A percentile compares a stretch with the other conserved stretches of the same genome.
Conservation (phyloP, 192 early-diverging fungal species). For the Ambispora gerdemannii region DNA sequence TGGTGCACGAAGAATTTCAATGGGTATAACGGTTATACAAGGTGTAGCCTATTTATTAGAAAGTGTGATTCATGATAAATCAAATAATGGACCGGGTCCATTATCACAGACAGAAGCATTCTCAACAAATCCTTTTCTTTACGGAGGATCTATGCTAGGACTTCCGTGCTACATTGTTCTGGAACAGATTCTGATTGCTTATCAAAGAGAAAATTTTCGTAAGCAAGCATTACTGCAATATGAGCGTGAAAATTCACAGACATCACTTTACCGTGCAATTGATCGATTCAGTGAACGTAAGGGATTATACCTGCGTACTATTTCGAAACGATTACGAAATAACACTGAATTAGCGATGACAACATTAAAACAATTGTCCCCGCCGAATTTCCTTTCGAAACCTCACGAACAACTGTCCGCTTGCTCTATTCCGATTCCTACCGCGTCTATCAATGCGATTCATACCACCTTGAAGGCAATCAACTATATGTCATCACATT, state of each 20-base stretch:
- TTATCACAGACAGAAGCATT: neutral
- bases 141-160: neutral
- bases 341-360: constrained; percentile 45
- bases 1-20: neutral
- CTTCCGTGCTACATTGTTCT: neutral
- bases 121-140: neutral
- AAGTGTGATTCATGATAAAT: neutral
- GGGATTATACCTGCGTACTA: neutral
- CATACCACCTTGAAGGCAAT: constrained; percentile 53
- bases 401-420: constrained; percentile 53
- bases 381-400: constrained; percentile 39
- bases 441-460: constrained; percentile 50
- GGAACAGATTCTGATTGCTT: constrained; percentile 12
- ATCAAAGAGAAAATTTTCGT: constrained; percentile 17
- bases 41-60: neutral
- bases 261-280: constrained; percentile 10
- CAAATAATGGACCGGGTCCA: neutral
- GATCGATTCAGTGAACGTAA: constrained; percentile 23
- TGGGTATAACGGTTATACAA: neutral
- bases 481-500: constrained; percentile 43
- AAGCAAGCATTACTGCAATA: constrained; percentile 8
- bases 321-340: constrained; percentile 4
- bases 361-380: constrained; percentile 53
- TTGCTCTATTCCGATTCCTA: constrained; percentile 54
- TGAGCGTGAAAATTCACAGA: constrained; percentile 21